Base-by-base conservation (phyloP, 192 early-diverging fungal species). In the Chytriomyces hyalinus region DNA sequence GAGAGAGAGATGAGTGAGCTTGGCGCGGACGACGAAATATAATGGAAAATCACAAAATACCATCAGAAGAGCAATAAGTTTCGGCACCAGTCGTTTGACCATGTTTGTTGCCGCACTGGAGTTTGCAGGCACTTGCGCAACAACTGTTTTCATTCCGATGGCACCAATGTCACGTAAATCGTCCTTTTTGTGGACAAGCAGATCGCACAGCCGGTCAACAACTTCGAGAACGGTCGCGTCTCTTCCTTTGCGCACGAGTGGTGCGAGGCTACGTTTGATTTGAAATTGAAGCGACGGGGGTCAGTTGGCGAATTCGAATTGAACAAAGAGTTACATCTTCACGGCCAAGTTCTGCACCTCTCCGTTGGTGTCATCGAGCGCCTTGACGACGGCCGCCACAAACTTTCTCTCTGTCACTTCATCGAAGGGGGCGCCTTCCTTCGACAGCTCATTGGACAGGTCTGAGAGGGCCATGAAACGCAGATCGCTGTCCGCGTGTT, bases 391-490 rank as follows among this genome's bases (percentile, higher is more conserved):
- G 49, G 84, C 85, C 17, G 74, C 70, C 28, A 87, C 83, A 15
- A 90, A 79, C 76, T 88, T 88, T 36, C 74, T 49, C 61, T 87
- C 86, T 48, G 79, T 78, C 36, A 88, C 78, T 15, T 93, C 92
- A 61, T 86, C 87, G 11, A 85, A 78, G 6, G 65, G 72, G 73
- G 92, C 89, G 26, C 75, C 77, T 8, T 89, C 85, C 67, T 88
- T 89, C 49, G 88, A 86, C 13, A 94, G 86, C 69, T 92, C 92
- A 11, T 87, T 89, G 76, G 89, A 90, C 59, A 96, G 83, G 82
- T 96, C 94, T 71, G 89, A 88, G 22, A 89, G 63, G 26, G 94
- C 94, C 94, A 96, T 96, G 82, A 91, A 95, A 57, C 94, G 92
- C 80, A 92, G 92, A 82, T 96, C 93, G 24, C 92, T 88, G 81